These are phyloP conservation scores for Fonsecaea erecta DNA, from an alignment of 2,329 filamentous ascomycete species.

Conservation along the genomic window DNA sequence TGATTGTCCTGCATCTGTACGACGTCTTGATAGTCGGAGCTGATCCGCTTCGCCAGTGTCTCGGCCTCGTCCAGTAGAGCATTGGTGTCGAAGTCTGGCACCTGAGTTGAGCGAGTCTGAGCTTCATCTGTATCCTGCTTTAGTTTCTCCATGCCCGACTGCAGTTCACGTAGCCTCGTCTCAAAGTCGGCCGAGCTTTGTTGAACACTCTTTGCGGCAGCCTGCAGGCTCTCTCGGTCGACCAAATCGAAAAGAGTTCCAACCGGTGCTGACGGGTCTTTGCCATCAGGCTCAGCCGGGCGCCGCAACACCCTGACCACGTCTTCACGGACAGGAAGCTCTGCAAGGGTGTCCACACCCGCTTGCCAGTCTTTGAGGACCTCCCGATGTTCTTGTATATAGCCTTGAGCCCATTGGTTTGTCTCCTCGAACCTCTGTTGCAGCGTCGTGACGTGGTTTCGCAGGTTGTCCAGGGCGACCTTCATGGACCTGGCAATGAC, in stretches of 20 bases:
- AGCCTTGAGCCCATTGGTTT: constrained; percentile 51
- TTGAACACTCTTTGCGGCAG: constrained; percentile 30
- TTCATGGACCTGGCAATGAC: constrained; percentile 79
- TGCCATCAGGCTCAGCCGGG: constrained; percentile 13
- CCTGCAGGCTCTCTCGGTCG: constrained; percentile 26
- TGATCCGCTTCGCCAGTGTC: constrained; percentile 82
- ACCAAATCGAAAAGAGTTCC: constrained; percentile 35
- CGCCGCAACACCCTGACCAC: constrained; percentile 46
- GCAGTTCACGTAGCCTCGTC: constrained; percentile 26
- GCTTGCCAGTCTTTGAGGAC: constrained; percentile 52
- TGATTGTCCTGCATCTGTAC: constrained; percentile 69
- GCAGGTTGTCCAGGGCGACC: constrained; percentile 78
- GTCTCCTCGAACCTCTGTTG: constrained; percentile 53
- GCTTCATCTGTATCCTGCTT: constrained; percentile 30
- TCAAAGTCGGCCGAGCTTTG: constrained; percentile 30
- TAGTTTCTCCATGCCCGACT: constrained; percentile 27
- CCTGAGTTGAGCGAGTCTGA: constrained; percentile 19
- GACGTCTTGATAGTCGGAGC: constrained; percentile 80
- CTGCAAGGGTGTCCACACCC: constrained; percentile 45
- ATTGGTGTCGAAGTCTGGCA: constrained; percentile 33
- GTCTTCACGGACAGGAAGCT: constrained; percentile 50
- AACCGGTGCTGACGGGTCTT: constrained; percentile 15
- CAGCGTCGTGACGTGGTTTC: constrained; percentile 52
- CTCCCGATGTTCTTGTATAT: constrained; percentile 50
- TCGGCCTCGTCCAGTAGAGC: constrained; percentile 68